Percentiles rank a stretch among this genome's conserved stretches.
These are phyloP conservation scores for Aspergillus ellipticus DNA, from an alignment of 495 filamentous ascomycete species.

Conservation along the genomic window DNA sequence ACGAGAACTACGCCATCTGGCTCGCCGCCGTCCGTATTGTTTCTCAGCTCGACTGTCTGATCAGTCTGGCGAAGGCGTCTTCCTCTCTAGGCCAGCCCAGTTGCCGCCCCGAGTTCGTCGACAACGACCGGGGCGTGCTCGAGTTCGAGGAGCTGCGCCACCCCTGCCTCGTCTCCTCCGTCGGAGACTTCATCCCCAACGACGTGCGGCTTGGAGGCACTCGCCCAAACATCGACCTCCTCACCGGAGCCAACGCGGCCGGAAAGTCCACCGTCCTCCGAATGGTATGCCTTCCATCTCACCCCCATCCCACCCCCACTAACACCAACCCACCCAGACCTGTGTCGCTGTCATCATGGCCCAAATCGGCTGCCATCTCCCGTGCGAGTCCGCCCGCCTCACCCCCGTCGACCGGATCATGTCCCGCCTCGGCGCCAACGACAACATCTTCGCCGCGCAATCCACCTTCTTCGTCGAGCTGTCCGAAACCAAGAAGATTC, in stretches of 20 bases:
- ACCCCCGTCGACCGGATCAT: constrained; percentile 97
- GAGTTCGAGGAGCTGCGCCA: constrained; percentile 92
- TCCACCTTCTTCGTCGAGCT: constrained; percentile 98
- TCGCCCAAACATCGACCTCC: constrained; percentile 76
- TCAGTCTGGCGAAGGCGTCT: constrained; percentile 87
- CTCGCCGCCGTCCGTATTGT: constrained; percentile 80
- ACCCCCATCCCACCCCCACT: background rate
- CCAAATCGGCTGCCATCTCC: constrained; percentile 95
- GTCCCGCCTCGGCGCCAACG: constrained; percentile 96
- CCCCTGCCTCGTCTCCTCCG: constrained; percentile 84
- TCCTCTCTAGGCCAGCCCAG: constrained; percentile 75
- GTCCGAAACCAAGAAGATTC: constrained; percentile 96
- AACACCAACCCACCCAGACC: constrained; percentile 46
- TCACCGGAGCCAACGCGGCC: constrained; percentile 96
- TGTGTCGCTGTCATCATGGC: constrained; percentile 97
- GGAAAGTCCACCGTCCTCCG: constrained; percentile 98
- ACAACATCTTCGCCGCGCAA: constrained; percentile 98
- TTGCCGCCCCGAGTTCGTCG: constrained; percentile 83
- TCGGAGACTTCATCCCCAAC: constrained; percentile 96
- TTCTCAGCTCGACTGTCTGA: constrained; percentile 90
- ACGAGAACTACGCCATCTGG: constrained; percentile 84
- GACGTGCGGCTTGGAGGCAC: constrained; percentile 84
- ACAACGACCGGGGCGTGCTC: constrained; percentile 77
- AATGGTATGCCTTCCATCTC: constrained; percentile 61
- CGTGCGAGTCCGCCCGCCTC: constrained; percentile 74